Evolutionary conservation across 2,329 filamentous ascomycete species (phyloP).

Genomic region (Neofusicoccum sp.): DNA sequence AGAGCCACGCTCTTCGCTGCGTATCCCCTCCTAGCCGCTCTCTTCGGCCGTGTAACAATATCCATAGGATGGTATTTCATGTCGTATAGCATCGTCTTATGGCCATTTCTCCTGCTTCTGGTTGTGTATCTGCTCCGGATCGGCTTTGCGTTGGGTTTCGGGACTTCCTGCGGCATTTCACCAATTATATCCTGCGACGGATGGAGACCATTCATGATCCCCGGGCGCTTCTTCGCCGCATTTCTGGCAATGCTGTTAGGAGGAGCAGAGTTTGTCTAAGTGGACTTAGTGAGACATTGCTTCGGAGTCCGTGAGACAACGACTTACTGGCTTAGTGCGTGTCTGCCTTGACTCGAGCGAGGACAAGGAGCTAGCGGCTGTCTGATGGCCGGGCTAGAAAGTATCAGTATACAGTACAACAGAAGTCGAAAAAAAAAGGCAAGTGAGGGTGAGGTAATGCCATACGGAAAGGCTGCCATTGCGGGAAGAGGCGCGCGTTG

Average conservation of each 20-base stretch:
- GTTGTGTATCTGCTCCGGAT: not conserved
- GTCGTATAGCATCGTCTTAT: not conserved
- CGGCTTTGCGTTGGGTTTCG: not conserved
- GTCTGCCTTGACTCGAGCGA: not conserved
- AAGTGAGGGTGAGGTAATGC: no score
- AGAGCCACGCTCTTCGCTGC: not conserved
- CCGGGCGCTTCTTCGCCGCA: not conserved
- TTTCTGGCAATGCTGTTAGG: not conserved
- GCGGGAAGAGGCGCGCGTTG: no score
- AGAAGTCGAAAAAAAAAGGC: no score
- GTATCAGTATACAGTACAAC: no score
- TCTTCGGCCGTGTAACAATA: not conserved
- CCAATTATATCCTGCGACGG: not conserved
- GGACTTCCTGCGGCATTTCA: not conserved
- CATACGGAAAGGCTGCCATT: no score
- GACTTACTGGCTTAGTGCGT: not conserved
- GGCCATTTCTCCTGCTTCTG: not conserved
- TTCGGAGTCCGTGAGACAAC: not conserved
- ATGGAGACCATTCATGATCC: not conserved
- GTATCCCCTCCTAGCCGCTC: not conserved
- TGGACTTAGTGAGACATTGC: not conserved
- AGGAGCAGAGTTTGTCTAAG: not conserved
- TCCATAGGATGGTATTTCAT: not conserved
- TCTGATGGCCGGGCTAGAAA: not conserved
- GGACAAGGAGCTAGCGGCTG: not conserved